Evolutionary conservation across 345 rosid genomes (phyloP).

Genomic region (Salix udensis): DNA sequence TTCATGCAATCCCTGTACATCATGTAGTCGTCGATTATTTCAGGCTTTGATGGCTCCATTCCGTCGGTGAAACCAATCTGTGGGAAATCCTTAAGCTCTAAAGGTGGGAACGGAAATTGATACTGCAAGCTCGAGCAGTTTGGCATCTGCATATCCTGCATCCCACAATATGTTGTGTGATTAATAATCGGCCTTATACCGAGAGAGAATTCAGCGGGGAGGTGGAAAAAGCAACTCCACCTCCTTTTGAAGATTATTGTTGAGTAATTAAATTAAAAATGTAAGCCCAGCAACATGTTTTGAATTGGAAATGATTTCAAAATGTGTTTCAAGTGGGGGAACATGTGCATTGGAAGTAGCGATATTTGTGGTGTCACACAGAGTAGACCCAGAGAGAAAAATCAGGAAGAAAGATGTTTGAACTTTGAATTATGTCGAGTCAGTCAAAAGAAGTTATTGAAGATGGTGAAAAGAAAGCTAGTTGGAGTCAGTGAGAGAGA

Average conservation of each 20-base stretch:
- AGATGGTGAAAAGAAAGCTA: constrained; percentile 33
- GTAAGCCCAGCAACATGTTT: neutral
- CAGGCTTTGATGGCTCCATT: constrained; percentile 18
- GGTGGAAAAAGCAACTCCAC: neutral
- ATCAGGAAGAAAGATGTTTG: constrained; percentile 20
- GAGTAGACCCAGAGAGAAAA: constrained; percentile 11
- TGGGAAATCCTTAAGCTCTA: constrained; percentile 52
- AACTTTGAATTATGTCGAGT: constrained; percentile 29
- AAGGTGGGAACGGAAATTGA: constrained; percentile 42
- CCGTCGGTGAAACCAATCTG: constrained; percentile 35
- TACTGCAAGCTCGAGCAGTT: constrained; percentile 25
- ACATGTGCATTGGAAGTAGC: constrained; percentile 11
- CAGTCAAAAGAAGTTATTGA: constrained; percentile 51
- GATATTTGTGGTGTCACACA: neutral
- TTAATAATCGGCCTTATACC: neutral
- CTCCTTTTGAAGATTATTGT: neutral
- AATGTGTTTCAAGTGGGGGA: neutral
- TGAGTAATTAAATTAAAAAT: neutral
- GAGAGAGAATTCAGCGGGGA: neutral
- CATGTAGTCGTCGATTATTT: constrained; percentile 27
- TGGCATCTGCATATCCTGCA: constrained; percentile 39
- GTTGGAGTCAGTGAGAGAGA: constrained; percentile 24
- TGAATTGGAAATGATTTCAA: neutral
- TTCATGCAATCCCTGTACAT: constrained; percentile 35
- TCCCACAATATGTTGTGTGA: neutral